Percentiles rank a stretch among this genome's conserved stretches.
Evolutionary conservation across 108 stramenopile genomes (phyloP).

Genomic region (Conticribra weissflogii): DNA sequence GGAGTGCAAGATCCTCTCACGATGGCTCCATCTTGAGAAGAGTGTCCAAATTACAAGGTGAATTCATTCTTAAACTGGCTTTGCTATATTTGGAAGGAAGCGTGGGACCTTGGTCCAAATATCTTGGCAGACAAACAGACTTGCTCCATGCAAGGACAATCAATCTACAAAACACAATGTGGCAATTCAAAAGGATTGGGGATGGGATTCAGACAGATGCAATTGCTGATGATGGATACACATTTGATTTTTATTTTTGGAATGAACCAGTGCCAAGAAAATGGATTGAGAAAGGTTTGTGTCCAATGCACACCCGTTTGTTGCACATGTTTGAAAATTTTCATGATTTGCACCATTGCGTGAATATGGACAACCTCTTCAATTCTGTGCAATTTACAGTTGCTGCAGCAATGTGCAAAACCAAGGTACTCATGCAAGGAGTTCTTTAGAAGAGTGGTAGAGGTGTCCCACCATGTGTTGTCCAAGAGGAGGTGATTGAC

Average conservation of each 20-base stretch:
- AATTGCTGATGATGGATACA: conserved; percentile 23
- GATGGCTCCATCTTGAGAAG: background rate
- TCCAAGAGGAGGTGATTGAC: conserved; percentile 22
- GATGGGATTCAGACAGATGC: conserved; percentile 10
- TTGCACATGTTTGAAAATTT: conserved; percentile 24
- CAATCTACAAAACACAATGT: conserved; percentile 4
- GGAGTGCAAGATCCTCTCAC: background rate
- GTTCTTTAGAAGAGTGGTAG: conserved; percentile 20
- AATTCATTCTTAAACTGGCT: conserved; percentile 3
- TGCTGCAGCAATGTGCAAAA: background rate
- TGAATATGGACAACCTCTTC: conserved; percentile 32
- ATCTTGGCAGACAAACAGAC: conserved; percentile 11
- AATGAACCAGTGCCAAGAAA: conserved; percentile 20
- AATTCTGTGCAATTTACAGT: conserved; percentile 15
- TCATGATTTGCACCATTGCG: conserved; percentile 9
- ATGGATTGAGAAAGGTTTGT: conserved; percentile 7
- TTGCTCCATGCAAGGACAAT: conserved; percentile 12
- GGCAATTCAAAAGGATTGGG: conserved; percentile 15
- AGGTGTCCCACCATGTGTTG: conserved; percentile 18
- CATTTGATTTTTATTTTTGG: conserved; percentile 23
- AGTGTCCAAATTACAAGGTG: conserved; percentile 8
- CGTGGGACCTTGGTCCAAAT: conserved; percentile 8
- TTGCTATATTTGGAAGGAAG: conserved; percentile 7
- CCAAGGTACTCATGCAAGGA: conserved; percentile 13
- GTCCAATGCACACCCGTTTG: conserved; percentile 22